Evolutionary conservation across 768 basidiomycete genomes (phyloP).

Genomic region (Russula brevipes): DNA sequence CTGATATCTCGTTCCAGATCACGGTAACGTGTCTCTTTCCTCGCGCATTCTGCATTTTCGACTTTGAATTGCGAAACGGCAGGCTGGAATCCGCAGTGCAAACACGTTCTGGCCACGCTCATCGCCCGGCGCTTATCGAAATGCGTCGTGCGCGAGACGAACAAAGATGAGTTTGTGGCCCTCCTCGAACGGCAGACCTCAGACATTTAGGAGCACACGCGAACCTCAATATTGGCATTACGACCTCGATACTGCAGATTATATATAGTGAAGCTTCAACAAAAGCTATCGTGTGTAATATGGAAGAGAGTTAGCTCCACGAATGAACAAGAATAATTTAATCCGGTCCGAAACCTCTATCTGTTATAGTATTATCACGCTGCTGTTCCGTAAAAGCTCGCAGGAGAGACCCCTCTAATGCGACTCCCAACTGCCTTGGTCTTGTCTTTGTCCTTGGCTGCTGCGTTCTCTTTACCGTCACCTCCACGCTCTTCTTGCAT

Average conservation of each 20-base stretch:
- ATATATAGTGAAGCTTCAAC: slow-evolving; percentile 11
- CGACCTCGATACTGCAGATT: slow-evolving; percentile 1
- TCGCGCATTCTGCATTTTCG: background rate
- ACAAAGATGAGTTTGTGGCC: slow-evolving; percentile 45
- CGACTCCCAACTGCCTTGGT: background rate
- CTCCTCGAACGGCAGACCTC: slow-evolving; percentile 37
- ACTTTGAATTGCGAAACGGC: background rate
- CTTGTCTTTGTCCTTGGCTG: slow-evolving; percentile 17
- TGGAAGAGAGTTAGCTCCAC: slow-evolving; percentile 6
- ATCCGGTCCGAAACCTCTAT: background rate
- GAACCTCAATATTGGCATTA: background rate
- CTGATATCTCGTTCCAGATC: slow-evolving; percentile 54
- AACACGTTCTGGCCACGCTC: slow-evolving; percentile 66
- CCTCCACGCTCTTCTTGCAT: slow-evolving; percentile 30
- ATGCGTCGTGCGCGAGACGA: slow-evolving; percentile 46
- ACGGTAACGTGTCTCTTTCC: slow-evolving; percentile 43
- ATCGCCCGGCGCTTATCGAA: slow-evolving; percentile 52
- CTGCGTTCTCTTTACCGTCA: slow-evolving; percentile 7
- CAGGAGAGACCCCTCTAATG: slow-evolving; percentile 8
- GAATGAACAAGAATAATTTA: slow-evolving; percentile 11
- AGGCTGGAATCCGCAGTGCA: slow-evolving; percentile 48
- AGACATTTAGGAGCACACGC: background rate
- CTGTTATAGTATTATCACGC: background rate
- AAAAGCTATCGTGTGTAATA: background rate
- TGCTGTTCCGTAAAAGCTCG: slow-evolving; percentile 14